These are phyloP conservation scores for Salix purpurea DNA, from an alignment of 345 rosid genomes.

Conservation along the genomic window DNA sequence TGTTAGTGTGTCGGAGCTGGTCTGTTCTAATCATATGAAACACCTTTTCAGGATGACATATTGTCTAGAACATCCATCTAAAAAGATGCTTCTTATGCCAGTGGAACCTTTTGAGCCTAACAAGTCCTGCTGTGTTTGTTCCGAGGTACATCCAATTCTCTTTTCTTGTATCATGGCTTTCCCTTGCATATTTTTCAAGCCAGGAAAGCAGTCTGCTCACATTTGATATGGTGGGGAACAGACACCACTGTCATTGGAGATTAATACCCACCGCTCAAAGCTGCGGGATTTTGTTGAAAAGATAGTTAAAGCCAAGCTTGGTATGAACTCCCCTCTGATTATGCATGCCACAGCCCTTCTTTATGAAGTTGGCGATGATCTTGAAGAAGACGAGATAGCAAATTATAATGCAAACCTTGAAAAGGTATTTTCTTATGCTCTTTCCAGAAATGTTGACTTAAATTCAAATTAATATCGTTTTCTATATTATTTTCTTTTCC, in stretches of 20 bases:
- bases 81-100: constrained; percentile 95
- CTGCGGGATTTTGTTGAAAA: constrained; percentile 88
- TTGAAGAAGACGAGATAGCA: constrained; percentile 68
- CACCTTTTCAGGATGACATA: constrained; percentile 73
- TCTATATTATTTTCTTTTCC: neutral
- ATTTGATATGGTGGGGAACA: constrained; percentile 30
- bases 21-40: neutral
- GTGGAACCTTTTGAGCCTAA: constrained; percentile 89
- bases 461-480: neutral
- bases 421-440: constrained; percentile 45
- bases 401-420: constrained; percentile 86
- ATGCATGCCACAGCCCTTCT: constrained; percentile 82
- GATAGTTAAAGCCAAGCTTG: constrained; percentile 89
- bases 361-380: constrained; percentile 97
- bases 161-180: constrained; percentile 6
- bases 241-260: constrained; percentile 85
- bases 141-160: constrained; percentile 54
- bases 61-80: constrained; percentile 81
- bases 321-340: constrained; percentile 83
- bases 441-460: neutral
- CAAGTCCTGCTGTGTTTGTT: constrained; percentile 93
- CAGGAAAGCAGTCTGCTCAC: constrained; percentile 9
- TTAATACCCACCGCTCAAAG: constrained; percentile 68
- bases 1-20: neutral
- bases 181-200: constrained; percentile 7